These are phyloP conservation scores for Cydonia oblonga DNA, from an alignment of 331 rosid species.

Conservation along the genomic window DNA sequence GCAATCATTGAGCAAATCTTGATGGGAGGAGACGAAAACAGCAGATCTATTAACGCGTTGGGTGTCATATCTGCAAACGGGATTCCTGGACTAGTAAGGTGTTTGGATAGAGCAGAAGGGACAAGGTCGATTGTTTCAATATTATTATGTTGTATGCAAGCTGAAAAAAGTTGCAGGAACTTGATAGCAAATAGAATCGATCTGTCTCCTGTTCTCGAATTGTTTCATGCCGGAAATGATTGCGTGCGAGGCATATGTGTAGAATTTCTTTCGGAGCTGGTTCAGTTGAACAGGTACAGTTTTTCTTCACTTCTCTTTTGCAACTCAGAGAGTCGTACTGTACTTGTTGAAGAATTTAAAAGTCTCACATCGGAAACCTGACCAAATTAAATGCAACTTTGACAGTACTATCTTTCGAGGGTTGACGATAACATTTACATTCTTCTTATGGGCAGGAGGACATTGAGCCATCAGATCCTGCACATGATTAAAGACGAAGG, in stretches of 20 bases:
- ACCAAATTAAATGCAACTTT: too few species aligned
- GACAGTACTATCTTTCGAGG: not conserved
- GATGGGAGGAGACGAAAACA: constrained; percentile 67
- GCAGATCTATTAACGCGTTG: constrained; percentile 55
- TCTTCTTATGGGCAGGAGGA: constrained; percentile 41
- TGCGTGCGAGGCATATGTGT: constrained; percentile 54
- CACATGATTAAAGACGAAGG: constrained; percentile 80
- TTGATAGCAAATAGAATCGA: constrained; percentile 57
- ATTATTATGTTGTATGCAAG: constrained; percentile 75
- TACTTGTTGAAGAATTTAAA: too few species aligned
- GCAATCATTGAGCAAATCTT: constrained; percentile 65
- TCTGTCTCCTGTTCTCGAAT: constrained; percentile 53
- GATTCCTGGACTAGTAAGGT: constrained; percentile 51
- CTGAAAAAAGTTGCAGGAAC: constrained; percentile 57
- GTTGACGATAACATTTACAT: not conserved
- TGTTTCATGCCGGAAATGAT: constrained; percentile 67
- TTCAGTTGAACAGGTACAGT: constrained; percentile 59
- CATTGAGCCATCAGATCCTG: constrained; percentile 53
- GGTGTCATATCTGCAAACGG: constrained; percentile 63
- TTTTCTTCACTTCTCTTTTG: constrained; percentile 5
- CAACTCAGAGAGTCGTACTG: not conserved
- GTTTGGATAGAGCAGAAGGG: constrained; percentile 48
- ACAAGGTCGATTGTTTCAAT: constrained; percentile 60
- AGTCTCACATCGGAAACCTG: too few species aligned
- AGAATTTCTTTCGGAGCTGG: constrained; percentile 78